Base-by-base conservation (phyloP, 2,329 filamentous ascomycete genomes). In the Torrubiellomyces zombiae region DNA sequence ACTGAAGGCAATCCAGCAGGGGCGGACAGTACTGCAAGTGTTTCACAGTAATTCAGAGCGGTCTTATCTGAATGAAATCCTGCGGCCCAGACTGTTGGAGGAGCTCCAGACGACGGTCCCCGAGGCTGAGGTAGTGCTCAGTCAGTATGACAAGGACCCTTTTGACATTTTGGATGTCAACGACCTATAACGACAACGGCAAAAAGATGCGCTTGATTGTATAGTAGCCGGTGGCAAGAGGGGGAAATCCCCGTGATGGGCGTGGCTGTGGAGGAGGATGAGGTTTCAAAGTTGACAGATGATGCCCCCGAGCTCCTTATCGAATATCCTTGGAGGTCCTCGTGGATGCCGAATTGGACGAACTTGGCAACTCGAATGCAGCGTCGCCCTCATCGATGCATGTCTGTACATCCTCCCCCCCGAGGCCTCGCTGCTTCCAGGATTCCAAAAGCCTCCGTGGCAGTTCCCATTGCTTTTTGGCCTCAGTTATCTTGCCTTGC, bases 11-110 rank as follows among this genome's bases (percentile, higher is more conserved):
- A 81, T 79, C 15, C 85, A 94, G 56, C 67, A 74, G 30, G 85
- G 85, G 2, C 75, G 75, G 34, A 76, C 72, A 27, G 79, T 95
- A 1, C 67, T 95, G 25, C 77, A 75, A 20, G 63, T 92, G 23
- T 92, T 93, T 40, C 89, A 98, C 48, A 86, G 78, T 38, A 95
- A 95, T 49, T 89, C 80, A 0, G 89, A 98, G 57, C 60, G 89
- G 18, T 75, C 71, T 0, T 98, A 86, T 44, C 51, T 98, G 39
- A 63, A 63, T 30, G 62, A 74, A 30, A 69, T 78, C 23, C 63
- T 98, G 55, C 63, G 64, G 38, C 58, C 59, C 11, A 68, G 72
- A 47, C 52, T 94, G 38, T 57, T 71, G 38, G 55, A 57, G 19
- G 51, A 58, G 31, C 49, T 93, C 17, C 54, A 50, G 26, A 50